Evolutionary conservation across 371 early-diverging fungal species (phyloP), one percentile per base, ranked within the genome.

Genomic region (Umbelopsis sp.): DNA sequence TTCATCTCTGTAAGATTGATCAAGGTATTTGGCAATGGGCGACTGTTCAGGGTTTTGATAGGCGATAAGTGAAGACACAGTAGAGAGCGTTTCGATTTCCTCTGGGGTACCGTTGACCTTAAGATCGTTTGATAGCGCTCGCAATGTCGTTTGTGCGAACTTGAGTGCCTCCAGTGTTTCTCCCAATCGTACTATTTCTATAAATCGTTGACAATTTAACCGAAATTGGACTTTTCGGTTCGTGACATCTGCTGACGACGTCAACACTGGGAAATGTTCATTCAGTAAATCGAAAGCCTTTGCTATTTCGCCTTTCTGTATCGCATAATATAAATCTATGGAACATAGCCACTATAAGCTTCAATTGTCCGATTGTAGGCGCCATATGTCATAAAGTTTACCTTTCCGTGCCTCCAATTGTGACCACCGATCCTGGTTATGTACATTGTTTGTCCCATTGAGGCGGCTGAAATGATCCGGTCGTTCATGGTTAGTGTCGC

Each of bases 201-300:
- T 73, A 66, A 76, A 80, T 29, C 71, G 67, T 38, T 80, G 80
- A 53, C 76, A 78, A 18, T 80, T 76, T 16, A 80, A 68, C 67
- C 72, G 76, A 66, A 78, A 80, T 48, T 74, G 73, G 68, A 80
- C 74, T 14, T 73, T 46, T 76, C 78, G 25, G 65, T 66, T 20
- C 68, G 70, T 22, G 80, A 32, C 12, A 74, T 74, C 53, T 69
- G 65, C 14, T 67, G 68, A 44, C 71, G 76, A 74, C 16, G 78
- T 66, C 3, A 80, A 76, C 11, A 76, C 72, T 20, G 80, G 78
- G 41, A 80, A 80, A 2, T 74, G 67, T 16, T 69, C 53, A 51
- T 71, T 74, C 67, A 79, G 74, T 20, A 80, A 63, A 6, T 76
- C 74, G 63, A 78, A 70, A 6, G 80, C 80, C 12, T 44, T 64